These are phyloP conservation scores for Lasiosphaeris hirsuta DNA, from an alignment of 495 filamentous ascomycete species.

Conservation along the genomic window DNA sequence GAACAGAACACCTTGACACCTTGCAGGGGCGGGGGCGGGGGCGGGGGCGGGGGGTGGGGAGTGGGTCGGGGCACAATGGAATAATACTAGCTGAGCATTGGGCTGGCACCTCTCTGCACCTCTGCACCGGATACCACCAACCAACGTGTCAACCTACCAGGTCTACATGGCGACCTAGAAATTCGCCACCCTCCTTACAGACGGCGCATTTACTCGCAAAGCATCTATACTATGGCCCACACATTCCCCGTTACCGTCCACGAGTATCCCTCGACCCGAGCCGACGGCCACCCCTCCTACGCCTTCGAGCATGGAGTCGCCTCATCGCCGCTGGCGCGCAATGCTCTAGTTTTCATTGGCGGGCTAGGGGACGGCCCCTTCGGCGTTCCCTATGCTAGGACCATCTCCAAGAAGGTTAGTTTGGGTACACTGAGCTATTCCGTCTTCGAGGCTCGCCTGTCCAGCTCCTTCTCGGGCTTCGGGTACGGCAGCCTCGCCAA, in stretches of 20 bases:
- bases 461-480: slow-evolving; percentile 65
- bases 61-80: too few relatives aligned
- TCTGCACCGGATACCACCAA: too few relatives aligned
- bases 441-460: slow-evolving; percentile 43
- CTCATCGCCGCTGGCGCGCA: slow-evolving; percentile 17
- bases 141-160: too few relatives aligned
- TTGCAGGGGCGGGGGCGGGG: too few relatives aligned
- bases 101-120: too few relatives aligned
- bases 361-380: slow-evolving; percentile 79
- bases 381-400: slow-evolving; percentile 63
- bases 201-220: neutral
- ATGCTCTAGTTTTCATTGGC: slow-evolving; percentile 79
- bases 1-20: too few relatives aligned
- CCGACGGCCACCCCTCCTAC: slow-evolving; percentile 15
- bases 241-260: slow-evolving; percentile 35
- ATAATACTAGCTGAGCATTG: too few relatives aligned
- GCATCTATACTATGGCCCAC: neutral
- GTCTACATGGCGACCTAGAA: too few relatives aligned
- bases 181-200: too few relatives aligned
- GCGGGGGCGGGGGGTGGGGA: too few relatives aligned
- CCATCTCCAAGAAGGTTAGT: slow-evolving; percentile 56
- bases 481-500: slow-evolving; percentile 62
- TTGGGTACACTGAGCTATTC: slow-evolving; percentile 22
- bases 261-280: slow-evolving; percentile 26
- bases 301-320: slow-evolving; percentile 34